Conservation (phyloP, 768 basidiomycete species). For the Imleria badia region DNA sequence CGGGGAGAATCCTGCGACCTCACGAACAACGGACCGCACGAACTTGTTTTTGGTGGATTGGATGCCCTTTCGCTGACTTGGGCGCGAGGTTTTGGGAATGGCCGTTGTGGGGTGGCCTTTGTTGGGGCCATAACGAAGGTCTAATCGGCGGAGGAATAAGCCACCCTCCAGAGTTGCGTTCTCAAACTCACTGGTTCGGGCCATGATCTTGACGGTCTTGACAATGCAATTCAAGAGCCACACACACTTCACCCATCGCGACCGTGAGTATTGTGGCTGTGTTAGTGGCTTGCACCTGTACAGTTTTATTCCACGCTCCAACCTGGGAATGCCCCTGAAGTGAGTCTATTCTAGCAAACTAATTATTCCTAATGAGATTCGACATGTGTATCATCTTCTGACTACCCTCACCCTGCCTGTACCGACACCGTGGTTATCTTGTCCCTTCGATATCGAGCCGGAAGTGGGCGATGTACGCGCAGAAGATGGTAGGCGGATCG, state of each 20-base stretch:
- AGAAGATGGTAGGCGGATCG: slow-evolving; percentile 41
- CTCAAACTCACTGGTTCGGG: slow-evolving; percentile 64
- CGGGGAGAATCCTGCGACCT: slow-evolving; percentile 96
- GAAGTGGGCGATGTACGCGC: slow-evolving; percentile 53
- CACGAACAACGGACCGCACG: slow-evolving; percentile 89
- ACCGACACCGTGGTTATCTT: slow-evolving; percentile 33
- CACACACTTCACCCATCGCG: too few species aligned
- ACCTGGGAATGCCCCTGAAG: slow-evolving; percentile 12
- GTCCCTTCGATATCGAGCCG: slow-evolving; percentile 45
- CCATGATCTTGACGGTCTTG: slow-evolving; percentile 69
- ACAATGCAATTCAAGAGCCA: slow-evolving; percentile 38
- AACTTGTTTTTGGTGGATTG: slow-evolving; percentile 90
- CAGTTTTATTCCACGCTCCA: slow-evolving; percentile 41
- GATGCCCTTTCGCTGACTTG: slow-evolving; percentile 90
- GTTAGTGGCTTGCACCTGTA: slow-evolving; percentile 57
- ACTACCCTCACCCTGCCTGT: slow-evolving; percentile 52
- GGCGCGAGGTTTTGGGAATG: slow-evolving; percentile 71
- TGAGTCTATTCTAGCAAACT: slow-evolving; percentile 2
- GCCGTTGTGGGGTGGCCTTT: slow-evolving; percentile 87
- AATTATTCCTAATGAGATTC: slow-evolving; percentile 12
- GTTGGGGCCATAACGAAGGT: slow-evolving; percentile 83
- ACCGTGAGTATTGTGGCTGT: slow-evolving; percentile 42
- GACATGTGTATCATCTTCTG: slow-evolving; percentile 38
- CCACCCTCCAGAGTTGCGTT: not conserved
- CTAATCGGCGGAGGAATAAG: slow-evolving; percentile 41